Conservation (phyloP, 345 rosid species). For the Ceriops zippeliana region DNA sequence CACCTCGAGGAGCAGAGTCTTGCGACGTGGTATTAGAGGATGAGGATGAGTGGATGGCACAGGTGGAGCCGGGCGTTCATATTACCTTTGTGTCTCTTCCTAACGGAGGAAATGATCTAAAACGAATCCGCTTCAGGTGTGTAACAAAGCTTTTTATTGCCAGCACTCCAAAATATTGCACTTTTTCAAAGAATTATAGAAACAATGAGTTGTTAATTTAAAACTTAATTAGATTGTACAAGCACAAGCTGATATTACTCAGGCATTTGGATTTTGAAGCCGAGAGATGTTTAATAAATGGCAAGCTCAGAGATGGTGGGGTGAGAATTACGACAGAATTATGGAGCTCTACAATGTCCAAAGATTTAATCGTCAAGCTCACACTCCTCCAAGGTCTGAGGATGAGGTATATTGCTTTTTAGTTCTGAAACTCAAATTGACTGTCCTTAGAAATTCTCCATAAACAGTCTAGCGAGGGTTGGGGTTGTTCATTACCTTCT, state of each 20-base stretch:
- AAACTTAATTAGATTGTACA: not conserved
- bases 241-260: slow-evolving; percentile 22
- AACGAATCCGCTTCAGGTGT: slow-evolving; percentile 93
- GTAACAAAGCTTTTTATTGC: not conserved
- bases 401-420: slow-evolving; percentile 55
- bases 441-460: not conserved
- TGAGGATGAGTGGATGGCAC: slow-evolving; percentile 96
- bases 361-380: slow-evolving; percentile 89
- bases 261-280: slow-evolving; percentile 43
- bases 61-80: slow-evolving; percentile 98
- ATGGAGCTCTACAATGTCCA: slow-evolving; percentile 98
- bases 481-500: not conserved
- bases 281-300: slow-evolving; percentile 96
- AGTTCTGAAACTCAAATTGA: not conserved
- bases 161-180: too few species aligned
- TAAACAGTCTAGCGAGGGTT: not conserved
- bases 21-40: slow-evolving; percentile 74
- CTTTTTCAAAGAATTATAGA: too few species aligned
- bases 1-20: slow-evolving; percentile 57
- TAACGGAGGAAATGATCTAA: slow-evolving; percentile 87
- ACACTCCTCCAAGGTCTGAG: slow-evolving; percentile 86
- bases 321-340: slow-evolving; percentile 86
- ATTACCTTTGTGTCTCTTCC: slow-evolving; percentile 92
- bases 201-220: not conserved
- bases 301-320: slow-evolving; percentile 99